Evolutionary conservation across 2,329 filamentous ascomycete genomes (phyloP), one percentile per base, ranked within the genome.

Genomic region (Aspergillus pseudonomiae): DNA sequence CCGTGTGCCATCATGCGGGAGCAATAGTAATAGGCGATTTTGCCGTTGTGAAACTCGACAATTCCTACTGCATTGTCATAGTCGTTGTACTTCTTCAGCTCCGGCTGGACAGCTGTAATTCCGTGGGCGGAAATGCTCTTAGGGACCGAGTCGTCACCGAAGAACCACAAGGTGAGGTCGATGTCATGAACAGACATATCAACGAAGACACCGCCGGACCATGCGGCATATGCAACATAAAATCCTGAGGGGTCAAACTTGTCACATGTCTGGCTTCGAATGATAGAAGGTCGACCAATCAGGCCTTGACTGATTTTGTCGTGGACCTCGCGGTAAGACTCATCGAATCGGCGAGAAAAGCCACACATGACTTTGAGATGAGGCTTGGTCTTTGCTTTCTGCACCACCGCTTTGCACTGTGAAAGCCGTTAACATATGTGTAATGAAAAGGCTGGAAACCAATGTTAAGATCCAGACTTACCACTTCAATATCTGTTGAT

Each of bases 171-270:
- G 0, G 86, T 83, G 3, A 89, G 81, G 66, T 89, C 87, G 65
- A 91, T 90, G 69, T 91, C 89, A 77, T 91, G 89, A 68, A 91
- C 86, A 59, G 85, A 85, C 78, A 86, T 89, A 77, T 91, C 89
- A 59, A 91, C 88, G 69, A 91, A 91, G 69, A 90, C 88, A 57
- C 88, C 88, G 30, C 88, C 88, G 2, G 81, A 85, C 76, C 85
- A 88, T 67, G 86, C 81, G 6, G 88, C 86, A 74, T 90, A 91
- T 26, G 83, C 80, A 55, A 91, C 86, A 71, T 89, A 91, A 80
- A 89, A 90, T 50, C 88, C 88, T 0, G 83, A 83, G 0, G 86
- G 85, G 63, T 89, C 87, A 58, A 85, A 82, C 71, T 86, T 88
- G 76, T 90, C 88, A 74, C 86, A 89, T 0, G 87, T 90, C 75